phyloP scores from a whole-genome alignment of 2,329 filamentous ascomycete genomes.

The Didymella exigua region DNA sequence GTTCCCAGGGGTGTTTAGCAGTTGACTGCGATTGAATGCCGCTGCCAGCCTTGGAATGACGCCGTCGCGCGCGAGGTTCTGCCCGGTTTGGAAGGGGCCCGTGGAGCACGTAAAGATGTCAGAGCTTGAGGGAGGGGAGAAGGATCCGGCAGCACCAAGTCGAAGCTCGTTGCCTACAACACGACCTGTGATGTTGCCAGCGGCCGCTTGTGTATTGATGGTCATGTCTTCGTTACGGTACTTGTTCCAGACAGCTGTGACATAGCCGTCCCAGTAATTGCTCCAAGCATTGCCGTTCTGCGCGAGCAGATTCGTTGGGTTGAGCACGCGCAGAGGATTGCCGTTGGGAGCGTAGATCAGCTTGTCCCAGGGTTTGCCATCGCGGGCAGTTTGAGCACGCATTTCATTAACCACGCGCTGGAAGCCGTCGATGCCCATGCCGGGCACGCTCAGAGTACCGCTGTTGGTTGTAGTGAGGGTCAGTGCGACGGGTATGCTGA shows the following conservation, averaged over 20 bases:
- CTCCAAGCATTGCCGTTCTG: slow-evolving; percentile 55
- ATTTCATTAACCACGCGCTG: slow-evolving; percentile 61
- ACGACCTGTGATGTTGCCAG: slow-evolving; percentile 60
- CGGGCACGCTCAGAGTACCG: slow-evolving; percentile 55
- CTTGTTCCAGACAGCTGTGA: slow-evolving; percentile 57
- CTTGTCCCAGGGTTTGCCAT: slow-evolving; percentile 65
- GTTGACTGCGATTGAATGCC: slow-evolving; percentile 74
- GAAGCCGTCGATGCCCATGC: slow-evolving; percentile 64
- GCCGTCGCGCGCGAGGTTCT: slow-evolving; percentile 55
- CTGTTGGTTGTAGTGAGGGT: slow-evolving; percentile 53
- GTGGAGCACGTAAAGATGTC: slow-evolving; percentile 72
- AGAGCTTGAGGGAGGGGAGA: slow-evolving; percentile 59
- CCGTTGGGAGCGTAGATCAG: slow-evolving; percentile 57
- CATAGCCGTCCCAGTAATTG: slow-evolving; percentile 59
- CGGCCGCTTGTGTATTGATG: slow-evolving; percentile 69
- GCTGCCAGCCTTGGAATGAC: slow-evolving; percentile 76
- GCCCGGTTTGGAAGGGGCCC: slow-evolving; percentile 62
- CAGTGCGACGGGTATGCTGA: slow-evolving; percentile 54
- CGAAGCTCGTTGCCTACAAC: slow-evolving; percentile 51
- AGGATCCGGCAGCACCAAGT: slow-evolving; percentile 54
- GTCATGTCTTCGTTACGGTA: slow-evolving; percentile 55
- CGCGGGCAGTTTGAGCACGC: slow-evolving; percentile 59
- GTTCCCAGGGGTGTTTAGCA: slow-evolving; percentile 56
- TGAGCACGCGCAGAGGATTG: slow-evolving; percentile 48
- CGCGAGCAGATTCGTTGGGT: slow-evolving; percentile 55